Percentiles rank a stretch among this genome's conserved stretches.
These are phyloP conservation scores for Phytophthora pini DNA, from an alignment of 352 stramenopile species.

Conservation along the genomic window DNA sequence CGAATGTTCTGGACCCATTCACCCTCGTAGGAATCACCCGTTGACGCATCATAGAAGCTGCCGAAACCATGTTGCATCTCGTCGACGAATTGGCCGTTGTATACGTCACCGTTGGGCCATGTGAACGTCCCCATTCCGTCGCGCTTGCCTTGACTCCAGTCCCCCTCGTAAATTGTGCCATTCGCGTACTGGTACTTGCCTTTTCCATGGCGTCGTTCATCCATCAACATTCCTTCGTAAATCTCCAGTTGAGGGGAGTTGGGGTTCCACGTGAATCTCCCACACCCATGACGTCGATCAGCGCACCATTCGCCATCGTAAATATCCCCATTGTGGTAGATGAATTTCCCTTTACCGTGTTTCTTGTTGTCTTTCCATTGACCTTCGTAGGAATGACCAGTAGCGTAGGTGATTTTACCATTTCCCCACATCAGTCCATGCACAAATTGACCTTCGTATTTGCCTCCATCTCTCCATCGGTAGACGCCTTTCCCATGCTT, in stretches of 20 bases:
- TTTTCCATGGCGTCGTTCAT: slow-evolving; percentile 67
- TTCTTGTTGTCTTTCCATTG: slow-evolving; percentile 74
- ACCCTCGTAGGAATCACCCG: slow-evolving; percentile 72
- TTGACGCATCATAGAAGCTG: slow-evolving; percentile 61
- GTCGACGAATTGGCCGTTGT: slow-evolving; percentile 78
- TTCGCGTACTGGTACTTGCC: slow-evolving; percentile 72
- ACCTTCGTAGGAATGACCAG: slow-evolving; percentile 69
- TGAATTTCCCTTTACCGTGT: slow-evolving; percentile 82
- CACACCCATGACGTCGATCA: slow-evolving; percentile 62
- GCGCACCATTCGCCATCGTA: slow-evolving; percentile 77
- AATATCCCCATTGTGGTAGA: slow-evolving; percentile 83
- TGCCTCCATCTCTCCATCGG: slow-evolving; percentile 79
- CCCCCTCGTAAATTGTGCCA: slow-evolving; percentile 66
- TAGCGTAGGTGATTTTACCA: slow-evolving; percentile 69
- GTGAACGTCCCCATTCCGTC: slow-evolving; percentile 81
- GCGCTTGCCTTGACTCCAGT: slow-evolving; percentile 70
- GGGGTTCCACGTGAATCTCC: slow-evolving; percentile 70
- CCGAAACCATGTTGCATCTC: slow-evolving; percentile 86
- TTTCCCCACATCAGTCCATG: slow-evolving; percentile 67
- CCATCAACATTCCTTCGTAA: slow-evolving; percentile 80
- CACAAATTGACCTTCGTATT: slow-evolving; percentile 79
- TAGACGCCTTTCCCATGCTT: slow-evolving; percentile 72
- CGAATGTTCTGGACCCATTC: slow-evolving; percentile 88
- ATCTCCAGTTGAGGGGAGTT: slow-evolving; percentile 62
- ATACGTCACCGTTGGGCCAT: slow-evolving; percentile 89